Conservation (phyloP, 2,329 filamentous ascomycete genomes). For the Pseudogymnoascus sp. region DNA sequence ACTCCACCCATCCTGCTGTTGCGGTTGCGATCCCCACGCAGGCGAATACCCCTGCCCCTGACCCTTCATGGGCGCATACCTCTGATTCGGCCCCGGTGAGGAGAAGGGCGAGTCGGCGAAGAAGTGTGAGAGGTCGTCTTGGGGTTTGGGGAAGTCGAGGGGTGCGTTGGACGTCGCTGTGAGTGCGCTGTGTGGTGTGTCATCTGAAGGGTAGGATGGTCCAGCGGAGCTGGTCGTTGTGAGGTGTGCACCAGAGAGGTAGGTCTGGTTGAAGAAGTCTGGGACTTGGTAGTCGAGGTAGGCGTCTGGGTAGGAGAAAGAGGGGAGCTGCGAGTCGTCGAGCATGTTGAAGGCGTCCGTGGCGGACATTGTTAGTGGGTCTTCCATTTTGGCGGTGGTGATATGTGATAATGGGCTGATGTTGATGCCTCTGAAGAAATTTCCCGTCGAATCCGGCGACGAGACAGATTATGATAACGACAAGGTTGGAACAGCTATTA, state of each 20-base stretch:
- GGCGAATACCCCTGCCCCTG: not conserved
- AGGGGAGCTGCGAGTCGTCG: not conserved
- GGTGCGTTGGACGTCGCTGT: not conserved
- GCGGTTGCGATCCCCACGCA: not conserved
- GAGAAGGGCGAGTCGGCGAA: not conserved
- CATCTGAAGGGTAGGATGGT: not conserved
- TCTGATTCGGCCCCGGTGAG: not conserved
- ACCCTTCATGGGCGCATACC: not conserved
- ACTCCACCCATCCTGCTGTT: not conserved
- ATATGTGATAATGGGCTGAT: not conserved
- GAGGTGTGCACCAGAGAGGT: not conserved
- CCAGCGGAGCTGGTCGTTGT: not conserved
- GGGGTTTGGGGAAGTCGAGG: not conserved
- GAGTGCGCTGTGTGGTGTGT: not conserved
- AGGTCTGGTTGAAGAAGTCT: not conserved
- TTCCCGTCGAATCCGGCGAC: not conserved
- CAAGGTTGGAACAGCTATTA: not conserved
- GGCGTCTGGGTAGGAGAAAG: not conserved
- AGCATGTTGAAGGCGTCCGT: not conserved
- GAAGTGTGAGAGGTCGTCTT: not conserved
- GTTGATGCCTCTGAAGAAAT: not conserved
- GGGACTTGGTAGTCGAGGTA: not conserved
- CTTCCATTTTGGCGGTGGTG: not conserved
- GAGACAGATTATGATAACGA: not conserved
- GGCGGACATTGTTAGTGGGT: not conserved